A percentile compares a stretch with the other conserved stretches of the same genome.
phyloP scores from a whole-genome alignment of 164 flowering plant species.

The Vitis cinerea region DNA sequence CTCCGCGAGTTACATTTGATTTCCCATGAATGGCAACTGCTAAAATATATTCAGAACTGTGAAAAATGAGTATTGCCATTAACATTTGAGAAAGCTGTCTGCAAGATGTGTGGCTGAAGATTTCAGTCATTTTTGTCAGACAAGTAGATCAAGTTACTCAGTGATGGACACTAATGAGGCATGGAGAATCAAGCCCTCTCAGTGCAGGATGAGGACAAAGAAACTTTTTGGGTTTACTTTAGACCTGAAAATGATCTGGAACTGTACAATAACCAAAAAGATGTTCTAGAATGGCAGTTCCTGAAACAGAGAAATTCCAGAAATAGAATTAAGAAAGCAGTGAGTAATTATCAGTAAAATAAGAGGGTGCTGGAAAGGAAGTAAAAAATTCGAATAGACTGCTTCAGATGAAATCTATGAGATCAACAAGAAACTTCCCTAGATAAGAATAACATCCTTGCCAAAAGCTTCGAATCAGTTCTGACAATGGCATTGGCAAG shows the following conservation, averaged over 20 bases:
- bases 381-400: too few relatives aligned
- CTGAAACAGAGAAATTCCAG: not conserved
- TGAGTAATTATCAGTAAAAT: too few relatives aligned
- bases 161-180: not conserved
- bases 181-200: not conserved
- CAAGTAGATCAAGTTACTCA: conserved; percentile 5
- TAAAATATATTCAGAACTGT: conserved; percentile 62
- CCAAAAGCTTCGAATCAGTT: too few relatives aligned
- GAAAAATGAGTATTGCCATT: conserved; percentile 59
- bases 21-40: conserved; percentile 64
- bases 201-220: not conserved
- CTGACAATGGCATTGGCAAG: too few relatives aligned
- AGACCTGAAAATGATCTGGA: conserved; percentile 14
- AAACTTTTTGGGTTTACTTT: not conserved
- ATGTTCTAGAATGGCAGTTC: not conserved
- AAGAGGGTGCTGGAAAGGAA: too few relatives aligned
- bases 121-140: conserved; percentile 40
- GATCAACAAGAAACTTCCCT: too few relatives aligned
- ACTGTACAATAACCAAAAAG: not conserved
- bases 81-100: conserved; percentile 67
- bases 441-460: too few relatives aligned
- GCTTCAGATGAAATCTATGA: too few relatives aligned
- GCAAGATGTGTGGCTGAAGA: conserved; percentile 45
- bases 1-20: conserved; percentile 44
- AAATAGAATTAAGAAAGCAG: too few relatives aligned